Base-by-base conservation (phyloP, 1,284 basidiomycete species). In the Apiotrichum domesticum region DNA sequence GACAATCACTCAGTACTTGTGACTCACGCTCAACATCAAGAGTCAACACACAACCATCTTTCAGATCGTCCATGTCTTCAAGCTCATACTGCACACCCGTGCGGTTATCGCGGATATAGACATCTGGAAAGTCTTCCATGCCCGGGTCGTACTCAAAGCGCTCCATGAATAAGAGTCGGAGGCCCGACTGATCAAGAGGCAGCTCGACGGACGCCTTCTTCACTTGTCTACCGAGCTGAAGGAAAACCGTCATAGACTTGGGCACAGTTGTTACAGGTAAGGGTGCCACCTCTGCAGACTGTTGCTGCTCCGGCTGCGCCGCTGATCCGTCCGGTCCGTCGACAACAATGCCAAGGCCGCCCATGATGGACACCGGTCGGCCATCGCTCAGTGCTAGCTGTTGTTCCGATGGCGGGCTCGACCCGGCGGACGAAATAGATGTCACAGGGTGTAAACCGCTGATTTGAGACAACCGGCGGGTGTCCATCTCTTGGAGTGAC, bases 41-140 rank as follows among this genome's bases (percentile, higher is more conserved):
- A 45, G 88, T 94, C 56, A 98, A 78, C 33, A 97, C 74, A 68
- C 88, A 88, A 58, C 87, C 90, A 48, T 91, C 88, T 72, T 86
- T 87, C 33, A 98, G 84, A 69, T 98, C 95, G n/a, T 87, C 86
- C 65, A 93, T 84, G 73, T 98, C 90, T 74, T 98, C 95, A 48
- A 98, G 80, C 76, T 98, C 93, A 71, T 97, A 98, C 70, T 92
- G 87, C 52, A 98, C 88, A 7, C 92, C 91, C 58, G 88, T 93
- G 37, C 83, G 84, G 4, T 87, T 86, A 77, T 98, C 95, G 8
- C 91, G 87, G 56, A 98, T 87, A 71, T 98, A 98, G 54, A 98
- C 95, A 15, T 89, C 87, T 9, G 95, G 95, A 70, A 98, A 98
- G 68, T 96, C 90, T 57, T 92, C 92, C 77, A 87, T 82, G 1